These are phyloP conservation scores for Mycena latifolia DNA, from an alignment of 768 basidiomycete genomes.

Conservation along the genomic window DNA sequence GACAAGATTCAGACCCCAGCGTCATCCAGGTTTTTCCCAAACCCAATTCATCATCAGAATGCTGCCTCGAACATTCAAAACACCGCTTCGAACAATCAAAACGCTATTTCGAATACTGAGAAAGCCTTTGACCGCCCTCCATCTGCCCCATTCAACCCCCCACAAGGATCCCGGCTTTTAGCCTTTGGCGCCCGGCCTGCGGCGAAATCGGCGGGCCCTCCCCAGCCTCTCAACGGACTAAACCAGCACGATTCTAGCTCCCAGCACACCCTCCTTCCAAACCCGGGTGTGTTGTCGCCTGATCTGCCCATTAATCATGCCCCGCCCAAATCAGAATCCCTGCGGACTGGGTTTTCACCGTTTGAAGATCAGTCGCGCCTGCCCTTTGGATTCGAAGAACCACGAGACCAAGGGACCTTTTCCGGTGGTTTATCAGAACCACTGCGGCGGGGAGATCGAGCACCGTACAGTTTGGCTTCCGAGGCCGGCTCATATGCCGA, in stretches of 20 bases:
- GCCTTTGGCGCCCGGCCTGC: slow-evolving; percentile 53
- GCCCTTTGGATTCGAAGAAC: slow-evolving; percentile 41
- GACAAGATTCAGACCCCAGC: slow-evolving; percentile 35
- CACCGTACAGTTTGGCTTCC: slow-evolving; percentile 25
- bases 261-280: slow-evolving; percentile 15
- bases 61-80: slow-evolving; percentile 22
- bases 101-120: slow-evolving; percentile 27
- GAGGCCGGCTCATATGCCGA: slow-evolving; percentile 33
- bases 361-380: slow-evolving; percentile 63
- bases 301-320: slow-evolving; percentile 39
- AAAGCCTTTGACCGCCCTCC: slow-evolving; percentile 39
- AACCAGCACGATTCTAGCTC: slow-evolving; percentile 40
- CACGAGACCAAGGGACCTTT: slow-evolving; percentile 33
- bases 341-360: slow-evolving; percentile 61
- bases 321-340: slow-evolving; percentile 43
- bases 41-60: slow-evolving; percentile 39
- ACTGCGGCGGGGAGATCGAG: slow-evolving; percentile 37
- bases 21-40: slow-evolving; percentile 53
- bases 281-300: slow-evolving; percentile 27
- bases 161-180: slow-evolving; percentile 64
- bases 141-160: slow-evolving; percentile 57
- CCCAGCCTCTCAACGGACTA: slow-evolving; percentile 58
- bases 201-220: slow-evolving; percentile 53
- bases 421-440: slow-evolving; percentile 24
- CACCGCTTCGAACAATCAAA: slow-evolving; percentile 22